A percentile compares a stretch with the other conserved stretches of the same genome.
phyloP scores from a whole-genome alignment of 768 basidiomycete genomes.

The Boletellus sp. region DNA sequence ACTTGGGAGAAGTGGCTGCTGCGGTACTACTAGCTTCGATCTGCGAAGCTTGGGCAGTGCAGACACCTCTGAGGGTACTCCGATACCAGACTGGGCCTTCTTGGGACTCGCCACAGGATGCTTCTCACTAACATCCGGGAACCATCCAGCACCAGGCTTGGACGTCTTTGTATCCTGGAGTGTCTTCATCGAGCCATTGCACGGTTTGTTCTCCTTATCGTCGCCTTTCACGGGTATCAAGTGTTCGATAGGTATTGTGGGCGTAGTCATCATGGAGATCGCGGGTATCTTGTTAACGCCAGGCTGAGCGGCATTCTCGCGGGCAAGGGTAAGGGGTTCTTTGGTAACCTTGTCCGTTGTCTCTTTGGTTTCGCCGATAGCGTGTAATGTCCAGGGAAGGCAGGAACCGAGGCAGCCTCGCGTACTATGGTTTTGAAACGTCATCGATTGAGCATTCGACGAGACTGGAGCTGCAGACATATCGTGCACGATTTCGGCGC shows the following conservation, averaged over 20 bases:
- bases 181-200: conserved; percentile 1
- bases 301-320: conserved; percentile 2
- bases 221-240: background rate
- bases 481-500: background rate
- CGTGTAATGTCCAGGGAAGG: background rate
- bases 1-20: background rate
- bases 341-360: background rate
- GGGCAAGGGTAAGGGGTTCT: background rate
- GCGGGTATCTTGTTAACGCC: conserved; percentile 6
- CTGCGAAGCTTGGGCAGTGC: conserved; percentile 3
- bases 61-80: conserved; percentile 3
- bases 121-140: background rate
- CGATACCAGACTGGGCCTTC: conserved; percentile 6
- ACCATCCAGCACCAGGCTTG: conserved; percentile 4
- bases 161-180: background rate
- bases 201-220: conserved; percentile 17
- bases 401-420: background rate
- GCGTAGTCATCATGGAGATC: conserved; percentile 5
- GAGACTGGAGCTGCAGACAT: background rate
- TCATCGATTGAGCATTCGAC: background rate
- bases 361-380: background rate
- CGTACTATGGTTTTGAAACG: conserved; percentile 3
- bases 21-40: conserved; percentile 12
- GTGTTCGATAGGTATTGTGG: conserved; percentile 3
- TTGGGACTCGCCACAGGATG: conserved; percentile 1